A percentile compares a stretch with the other conserved stretches of the same genome.
Evolutionary conservation across 371 early-diverging fungal species (phyloP).

Genomic region (Mycotypha africana): DNA sequence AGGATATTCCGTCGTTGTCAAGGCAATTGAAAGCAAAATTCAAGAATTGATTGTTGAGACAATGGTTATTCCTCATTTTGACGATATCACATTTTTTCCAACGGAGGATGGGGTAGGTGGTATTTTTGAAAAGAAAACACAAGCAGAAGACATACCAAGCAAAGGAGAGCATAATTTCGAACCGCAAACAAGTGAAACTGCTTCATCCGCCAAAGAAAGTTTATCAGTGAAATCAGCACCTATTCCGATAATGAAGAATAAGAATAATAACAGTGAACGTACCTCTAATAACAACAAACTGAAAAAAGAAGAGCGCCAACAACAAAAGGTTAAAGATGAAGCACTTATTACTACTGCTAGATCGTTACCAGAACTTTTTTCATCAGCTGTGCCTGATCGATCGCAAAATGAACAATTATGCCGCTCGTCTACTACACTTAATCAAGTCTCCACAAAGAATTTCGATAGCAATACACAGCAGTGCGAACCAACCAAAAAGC

Average conservation of each 20-base stretch:
- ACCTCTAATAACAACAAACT: too few relatives aligned
- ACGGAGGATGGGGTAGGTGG: slow-evolving; percentile 46
- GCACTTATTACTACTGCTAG: slow-evolving; percentile 17
- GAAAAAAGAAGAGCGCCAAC: background rate
- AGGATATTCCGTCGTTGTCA: slow-evolving; percentile 72
- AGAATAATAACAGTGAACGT: too few relatives aligned
- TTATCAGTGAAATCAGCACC: too few relatives aligned
- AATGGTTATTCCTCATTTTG: slow-evolving; percentile 88
- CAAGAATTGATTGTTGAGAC: slow-evolving; percentile 77
- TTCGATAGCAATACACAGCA: too few relatives aligned
- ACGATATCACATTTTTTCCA: slow-evolving; percentile 81
- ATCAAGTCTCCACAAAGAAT: too few relatives aligned
- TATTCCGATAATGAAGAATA: too few relatives aligned
- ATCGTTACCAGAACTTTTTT: slow-evolving; percentile 24
- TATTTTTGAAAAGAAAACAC: slow-evolving; percentile 34
- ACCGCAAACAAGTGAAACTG: too few relatives aligned
- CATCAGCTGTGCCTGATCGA: slow-evolving; percentile 4
- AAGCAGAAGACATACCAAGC: background rate
- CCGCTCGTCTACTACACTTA: too few relatives aligned
- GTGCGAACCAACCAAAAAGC: too few relatives aligned
- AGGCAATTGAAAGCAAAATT: slow-evolving; percentile 80
- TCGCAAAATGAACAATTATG: background rate
- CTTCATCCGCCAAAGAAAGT: too few relatives aligned
- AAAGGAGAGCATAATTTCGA: background rate
- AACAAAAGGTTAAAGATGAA: slow-evolving; percentile 3